phyloP scores from a whole-genome alignment of 176 grass and related monocot genomes.

The Zea luxurians region DNA sequence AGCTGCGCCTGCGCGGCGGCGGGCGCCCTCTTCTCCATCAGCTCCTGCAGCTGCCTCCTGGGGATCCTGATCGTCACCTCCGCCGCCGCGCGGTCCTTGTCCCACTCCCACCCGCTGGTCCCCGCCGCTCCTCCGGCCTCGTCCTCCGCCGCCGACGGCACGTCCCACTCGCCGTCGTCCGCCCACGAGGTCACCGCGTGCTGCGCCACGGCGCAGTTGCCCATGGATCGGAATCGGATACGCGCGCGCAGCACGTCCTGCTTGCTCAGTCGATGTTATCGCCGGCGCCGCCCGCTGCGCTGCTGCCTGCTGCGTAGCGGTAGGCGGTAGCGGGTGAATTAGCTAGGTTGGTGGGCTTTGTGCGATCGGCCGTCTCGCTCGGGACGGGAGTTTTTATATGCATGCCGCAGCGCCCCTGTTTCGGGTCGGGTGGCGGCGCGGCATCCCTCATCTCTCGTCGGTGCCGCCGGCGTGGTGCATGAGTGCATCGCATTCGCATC shows the following conservation, averaged over 20 bases:
- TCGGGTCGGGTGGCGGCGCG: background rate
- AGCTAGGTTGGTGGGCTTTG: background rate
- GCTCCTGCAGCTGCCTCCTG: constrained; percentile 59
- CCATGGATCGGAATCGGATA: constrained; percentile 34
- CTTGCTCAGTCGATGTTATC: background rate
- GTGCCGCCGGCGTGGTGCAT: background rate
- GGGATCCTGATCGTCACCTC: constrained; percentile 75
- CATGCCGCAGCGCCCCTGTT: too few relatives aligned
- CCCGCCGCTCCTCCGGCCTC: background rate
- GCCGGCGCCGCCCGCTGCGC: background rate
- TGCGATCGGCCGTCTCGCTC: background rate
- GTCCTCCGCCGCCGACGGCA: background rate
- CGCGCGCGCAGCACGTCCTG: background rate
- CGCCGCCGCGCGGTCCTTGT: background rate
- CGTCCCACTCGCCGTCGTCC: constrained; percentile 66
- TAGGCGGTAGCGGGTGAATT: background rate
- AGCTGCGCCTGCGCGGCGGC: background rate
- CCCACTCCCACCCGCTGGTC: background rate
- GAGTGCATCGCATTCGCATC: background rate
- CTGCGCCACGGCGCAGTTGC: constrained; percentile 58
- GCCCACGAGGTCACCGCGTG: constrained; percentile 52
- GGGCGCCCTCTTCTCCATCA: constrained; percentile 37
- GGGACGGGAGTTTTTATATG: constrained; percentile 31
- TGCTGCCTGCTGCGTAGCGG: background rate
- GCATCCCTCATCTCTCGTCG: too few relatives aligned